A percentile compares a stretch with the other conserved stretches of the same genome.
phyloP scores from a whole-genome alignment of 257 asterid genomes.

The Solanum verrucosum region DNA sequence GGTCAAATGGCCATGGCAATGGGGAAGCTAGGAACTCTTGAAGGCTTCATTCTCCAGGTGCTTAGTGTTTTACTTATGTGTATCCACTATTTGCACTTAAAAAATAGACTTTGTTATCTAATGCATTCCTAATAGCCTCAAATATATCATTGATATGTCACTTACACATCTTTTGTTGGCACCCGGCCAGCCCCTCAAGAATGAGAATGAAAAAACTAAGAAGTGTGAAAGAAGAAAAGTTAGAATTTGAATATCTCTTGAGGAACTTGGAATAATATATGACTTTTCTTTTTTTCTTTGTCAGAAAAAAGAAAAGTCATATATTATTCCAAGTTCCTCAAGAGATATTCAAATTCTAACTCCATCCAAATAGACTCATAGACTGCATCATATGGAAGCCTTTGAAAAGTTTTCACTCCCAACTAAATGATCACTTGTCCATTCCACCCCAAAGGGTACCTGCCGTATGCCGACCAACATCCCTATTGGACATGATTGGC shows the following conservation, averaged over 20 bases:
- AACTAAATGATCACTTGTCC: background rate
- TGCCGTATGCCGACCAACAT: background rate
- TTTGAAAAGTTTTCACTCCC: background rate
- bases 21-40: slow-evolving; percentile 89
- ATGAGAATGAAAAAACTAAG: background rate
- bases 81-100: background rate
- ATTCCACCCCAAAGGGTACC: background rate
- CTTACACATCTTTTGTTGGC: background rate
- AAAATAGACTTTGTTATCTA: background rate
- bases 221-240: background rate
- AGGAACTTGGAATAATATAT: too few relatives aligned
- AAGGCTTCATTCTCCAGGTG: slow-evolving; percentile 93
- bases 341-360: background rate
- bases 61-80: background rate
- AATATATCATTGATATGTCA: background rate
- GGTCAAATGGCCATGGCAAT: slow-evolving; percentile 99
- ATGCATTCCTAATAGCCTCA: background rate
- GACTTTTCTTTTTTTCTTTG: too few relatives aligned
- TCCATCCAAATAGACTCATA: background rate
- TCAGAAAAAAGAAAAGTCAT: background rate
- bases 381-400: background rate
- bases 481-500: background rate
- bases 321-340: background rate
- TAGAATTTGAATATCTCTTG: too few relatives aligned
- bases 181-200: background rate